Evolutionary conservation across 2,329 filamentous ascomycete genomes (phyloP).

Genomic region (Aspergillus sp.): DNA sequence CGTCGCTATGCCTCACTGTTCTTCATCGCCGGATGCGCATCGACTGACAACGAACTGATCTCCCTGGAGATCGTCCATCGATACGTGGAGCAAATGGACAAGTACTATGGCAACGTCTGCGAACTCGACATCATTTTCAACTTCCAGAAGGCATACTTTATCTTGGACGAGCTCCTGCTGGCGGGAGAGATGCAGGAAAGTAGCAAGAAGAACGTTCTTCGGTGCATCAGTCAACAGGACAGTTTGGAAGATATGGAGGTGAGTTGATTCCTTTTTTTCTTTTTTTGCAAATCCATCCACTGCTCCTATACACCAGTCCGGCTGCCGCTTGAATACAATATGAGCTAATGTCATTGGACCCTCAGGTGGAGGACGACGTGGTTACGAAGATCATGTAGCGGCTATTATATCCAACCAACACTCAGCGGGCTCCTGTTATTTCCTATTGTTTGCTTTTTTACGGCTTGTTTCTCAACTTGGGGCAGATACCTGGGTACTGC

Average conservation of each 20-base stretch:
- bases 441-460: conserved; percentile 5
- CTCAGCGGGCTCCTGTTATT: conserved; percentile 11
- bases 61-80: conserved; percentile 97
- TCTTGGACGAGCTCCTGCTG: conserved; percentile 88
- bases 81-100: conserved; percentile 99
- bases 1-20: conserved; percentile 97
- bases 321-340: neutral
- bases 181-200: conserved; percentile 97
- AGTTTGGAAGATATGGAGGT: conserved; percentile 99
- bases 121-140: conserved; percentile 99
- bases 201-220: conserved; percentile 96
- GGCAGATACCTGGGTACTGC: conserved; percentile 10
- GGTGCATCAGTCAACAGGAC: conserved; percentile 95
- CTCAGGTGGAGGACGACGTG: conserved; percentile 74
- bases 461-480: conserved; percentile 8
- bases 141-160: conserved; percentile 99
- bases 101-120: conserved; percentile 99
- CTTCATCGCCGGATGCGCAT: conserved; percentile 95
- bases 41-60: conserved; percentile 97
- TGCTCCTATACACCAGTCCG: too few relatives aligned
- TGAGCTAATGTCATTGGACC: conserved; percentile 31
- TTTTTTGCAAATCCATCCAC: neutral
- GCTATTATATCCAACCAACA: conserved; percentile 12
- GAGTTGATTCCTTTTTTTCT: conserved; percentile 39
- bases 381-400: conserved; percentile 79